Percentiles rank a stretch among this genome's conserved stretches.
Conservation (phyloP, 345 rosid genomes). For the Conringia planisiliqua region DNA sequence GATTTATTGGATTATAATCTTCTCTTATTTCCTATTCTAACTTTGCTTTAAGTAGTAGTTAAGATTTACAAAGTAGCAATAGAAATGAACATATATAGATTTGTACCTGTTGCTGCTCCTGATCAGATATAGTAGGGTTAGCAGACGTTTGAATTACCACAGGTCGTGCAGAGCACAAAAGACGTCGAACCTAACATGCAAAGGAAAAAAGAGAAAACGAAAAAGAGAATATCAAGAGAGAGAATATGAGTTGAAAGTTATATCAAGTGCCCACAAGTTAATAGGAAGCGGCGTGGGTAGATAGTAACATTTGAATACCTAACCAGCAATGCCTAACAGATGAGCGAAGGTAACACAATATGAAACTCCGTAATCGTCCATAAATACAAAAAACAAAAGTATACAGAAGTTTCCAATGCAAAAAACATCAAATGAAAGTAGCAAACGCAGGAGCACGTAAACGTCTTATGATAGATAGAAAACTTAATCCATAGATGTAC, state of each 20-base stretch:
- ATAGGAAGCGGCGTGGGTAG: not conserved
- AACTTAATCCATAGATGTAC: not conserved
- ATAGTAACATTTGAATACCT: slow-evolving; percentile 7
- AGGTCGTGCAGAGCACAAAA: slow-evolving; percentile 81
- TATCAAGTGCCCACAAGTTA: not conserved
- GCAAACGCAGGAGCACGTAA: not conserved
- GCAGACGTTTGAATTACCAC: slow-evolving; percentile 80
- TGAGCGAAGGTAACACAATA: not conserved
- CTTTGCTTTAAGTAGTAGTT: not conserved
- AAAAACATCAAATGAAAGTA: slow-evolving; percentile 8
- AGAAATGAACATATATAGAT: slow-evolving; percentile 9
- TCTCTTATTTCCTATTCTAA: not conserved
- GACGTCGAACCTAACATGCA: slow-evolving; percentile 72
- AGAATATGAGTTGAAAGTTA: not conserved
- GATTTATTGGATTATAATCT: slow-evolving; percentile 5
- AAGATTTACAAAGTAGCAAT: not conserved
- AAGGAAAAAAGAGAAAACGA: not conserved
- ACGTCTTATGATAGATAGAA: not conserved
- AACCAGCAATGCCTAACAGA: slow-evolving; percentile 7
- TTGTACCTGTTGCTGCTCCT: slow-evolving; percentile 92
- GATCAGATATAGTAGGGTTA: slow-evolving; percentile 78
- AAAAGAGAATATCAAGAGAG: slow-evolving; percentile 11
- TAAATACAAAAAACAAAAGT: slow-evolving; percentile 1
- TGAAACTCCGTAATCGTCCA: not conserved
- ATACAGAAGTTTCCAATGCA: slow-evolving; percentile 7